Conservation (phyloP, 305 asterid genomes). For the Salvia sclarea region DNA sequence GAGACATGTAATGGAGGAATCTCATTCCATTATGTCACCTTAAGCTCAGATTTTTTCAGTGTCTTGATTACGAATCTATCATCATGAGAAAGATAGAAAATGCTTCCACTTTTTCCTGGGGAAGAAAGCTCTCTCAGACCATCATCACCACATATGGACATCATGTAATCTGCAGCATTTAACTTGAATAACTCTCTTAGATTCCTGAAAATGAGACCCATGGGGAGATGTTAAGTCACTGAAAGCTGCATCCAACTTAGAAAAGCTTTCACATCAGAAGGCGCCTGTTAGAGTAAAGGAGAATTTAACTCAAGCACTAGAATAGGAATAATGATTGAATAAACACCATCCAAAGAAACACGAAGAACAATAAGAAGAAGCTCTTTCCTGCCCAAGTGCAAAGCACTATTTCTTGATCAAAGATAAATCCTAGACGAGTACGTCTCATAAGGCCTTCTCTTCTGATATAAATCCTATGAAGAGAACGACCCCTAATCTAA, state of each 20-base stretch:
- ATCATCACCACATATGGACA: conserved; percentile 97
- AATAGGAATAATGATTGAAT: not conserved
- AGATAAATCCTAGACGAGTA: too few species aligned
- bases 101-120: conserved; percentile 97
- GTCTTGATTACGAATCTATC: conserved; percentile 94
- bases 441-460: too few species aligned
- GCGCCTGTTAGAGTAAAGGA: not conserved
- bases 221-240: conserved; percentile 23
- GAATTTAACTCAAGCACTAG: not conserved
- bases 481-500: too few species aligned
- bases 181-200: conserved; percentile 90
- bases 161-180: conserved; percentile 97
- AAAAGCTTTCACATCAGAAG: conserved; percentile 2
- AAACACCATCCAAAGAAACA: not conserved
- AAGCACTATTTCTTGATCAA: not conserved
- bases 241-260: conserved; percentile 21
- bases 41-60: conserved; percentile 70
- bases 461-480: too few species aligned
- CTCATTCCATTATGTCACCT: conserved; percentile 48
- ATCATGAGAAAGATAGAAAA: conserved; percentile 85
- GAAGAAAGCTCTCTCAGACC: conserved; percentile 86
- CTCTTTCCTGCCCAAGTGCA: not conserved
- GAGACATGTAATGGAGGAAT: not conserved
- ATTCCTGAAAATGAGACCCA: conserved; percentile 70
- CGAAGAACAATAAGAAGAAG: not conserved